Base-by-base conservation (phyloP, 75 land plant genomes). In the Pinus taeda region DNA sequence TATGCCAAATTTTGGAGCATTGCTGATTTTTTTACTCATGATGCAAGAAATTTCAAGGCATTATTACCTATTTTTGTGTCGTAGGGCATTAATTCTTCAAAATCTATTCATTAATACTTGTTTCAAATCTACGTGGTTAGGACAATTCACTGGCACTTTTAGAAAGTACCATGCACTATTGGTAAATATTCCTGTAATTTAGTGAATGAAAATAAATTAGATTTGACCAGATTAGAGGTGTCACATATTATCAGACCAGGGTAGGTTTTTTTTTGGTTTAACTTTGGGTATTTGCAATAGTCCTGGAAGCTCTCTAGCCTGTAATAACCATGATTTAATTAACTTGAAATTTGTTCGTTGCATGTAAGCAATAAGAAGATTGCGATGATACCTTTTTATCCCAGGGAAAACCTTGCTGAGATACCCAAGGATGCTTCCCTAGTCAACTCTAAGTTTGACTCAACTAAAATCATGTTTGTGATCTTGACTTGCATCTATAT, bases 91-190 rank as follows among this genome's bases (percentile, higher is more conserved):
- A 69, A 20, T 69, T 69, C 13, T 18, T 69, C 55, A 20, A 17
- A 69, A 15, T 69, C 72, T 69, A 69, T 69, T 69, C 36, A 8
- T 69, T 42, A 39, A 69, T 45, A 67, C 42, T 69, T 42, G 13
- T n/a, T 69, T 22, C 14, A 4, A 42, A 11, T 69, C n/a, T 69
- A 42, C 72, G 42, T n/a, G 11, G 71, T 15, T 45, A 1, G n/a
- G 45, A 39, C 7, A 66, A 69, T 21, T 42, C 71, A 14, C 9
- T 20, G 45, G 12, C 71, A 37, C 45, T 69, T 29, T 7, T 4
- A 37, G 45, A 42, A 36, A 66, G 18, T 39, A 6, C 14, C 33
- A 9, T 67, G 71, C 18, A 67, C 36, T 36, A 37, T 67, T 37
- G 39, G 36, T 15, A 14, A 26, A 64, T 64, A 7, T 21, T 1